Percentiles rank a stretch among this genome's conserved stretches.
Evolutionary conservation across 192 early-diverging fungal species (phyloP).

Genomic region (Rhizoclosmatium globosum): DNA sequence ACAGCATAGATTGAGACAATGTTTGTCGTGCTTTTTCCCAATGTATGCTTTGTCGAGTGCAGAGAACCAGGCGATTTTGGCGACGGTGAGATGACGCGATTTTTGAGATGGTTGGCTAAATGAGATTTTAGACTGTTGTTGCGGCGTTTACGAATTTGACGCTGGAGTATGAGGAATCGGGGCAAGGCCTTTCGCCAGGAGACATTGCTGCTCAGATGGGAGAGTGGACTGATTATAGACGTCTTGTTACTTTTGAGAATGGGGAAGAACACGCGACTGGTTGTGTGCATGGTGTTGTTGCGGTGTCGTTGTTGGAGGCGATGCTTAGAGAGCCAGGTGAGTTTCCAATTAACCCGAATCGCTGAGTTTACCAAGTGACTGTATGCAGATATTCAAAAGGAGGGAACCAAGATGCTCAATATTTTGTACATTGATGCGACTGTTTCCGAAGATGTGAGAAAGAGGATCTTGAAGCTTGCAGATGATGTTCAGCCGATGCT

Average conservation of each 20-base stretch:
- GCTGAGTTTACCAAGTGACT: not conserved
- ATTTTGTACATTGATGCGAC: not conserved
- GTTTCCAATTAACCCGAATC: not conserved
- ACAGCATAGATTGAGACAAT: slow-evolving; percentile 81
- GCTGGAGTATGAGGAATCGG: slow-evolving; percentile 14
- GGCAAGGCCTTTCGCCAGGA: not conserved
- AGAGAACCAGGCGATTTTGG: slow-evolving; percentile 75
- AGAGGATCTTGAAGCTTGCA: slow-evolving; percentile 20
- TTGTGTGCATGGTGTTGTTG: slow-evolving; percentile 2
- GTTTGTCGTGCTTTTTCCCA: slow-evolving; percentile 90
- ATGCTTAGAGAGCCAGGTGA: slow-evolving; percentile 16
- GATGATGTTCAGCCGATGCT: slow-evolving; percentile 33
- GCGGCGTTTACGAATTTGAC: slow-evolving; percentile 21
- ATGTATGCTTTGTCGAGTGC: slow-evolving; percentile 80
- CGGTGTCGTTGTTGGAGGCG: slow-evolving; percentile 11
- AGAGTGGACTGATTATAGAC: slow-evolving; percentile 38
- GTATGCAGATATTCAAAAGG: slow-evolving; percentile 10
- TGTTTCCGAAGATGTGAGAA: not conserved
- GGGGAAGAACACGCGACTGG: not conserved
- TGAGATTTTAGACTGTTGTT: slow-evolving; percentile 10
- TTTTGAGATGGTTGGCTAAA: too few species aligned
- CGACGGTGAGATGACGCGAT: too few species aligned
- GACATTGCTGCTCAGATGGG: slow-evolving; percentile 20
- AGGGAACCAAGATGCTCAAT: slow-evolving; percentile 14
- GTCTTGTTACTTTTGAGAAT: not conserved